Evolutionary conservation across 1,284 basidiomycete species (phyloP).

Genomic region (Trichosporon ovoides): DNA sequence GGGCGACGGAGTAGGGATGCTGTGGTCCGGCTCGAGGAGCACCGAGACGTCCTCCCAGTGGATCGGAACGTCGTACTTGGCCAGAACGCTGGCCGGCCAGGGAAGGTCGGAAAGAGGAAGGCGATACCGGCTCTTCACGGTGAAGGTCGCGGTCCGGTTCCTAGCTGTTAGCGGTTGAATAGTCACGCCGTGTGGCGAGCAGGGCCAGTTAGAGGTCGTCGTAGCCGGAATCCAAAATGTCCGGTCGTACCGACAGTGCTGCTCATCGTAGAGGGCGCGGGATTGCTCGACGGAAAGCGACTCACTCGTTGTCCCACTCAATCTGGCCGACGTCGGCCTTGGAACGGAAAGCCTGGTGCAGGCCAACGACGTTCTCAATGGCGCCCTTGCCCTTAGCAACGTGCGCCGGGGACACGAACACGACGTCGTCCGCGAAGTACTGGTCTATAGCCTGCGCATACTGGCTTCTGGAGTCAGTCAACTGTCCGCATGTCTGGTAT

Average conservation of each 20-base stretch:
- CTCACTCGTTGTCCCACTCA: slow-evolving; percentile 35
- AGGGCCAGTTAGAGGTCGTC: no score
- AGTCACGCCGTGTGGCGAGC: no score
- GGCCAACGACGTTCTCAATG: slow-evolving; percentile 32
- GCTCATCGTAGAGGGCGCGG: no score
- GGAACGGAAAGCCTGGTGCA: slow-evolving; percentile 21
- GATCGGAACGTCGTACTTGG: slow-evolving; percentile 9
- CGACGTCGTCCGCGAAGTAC: slow-evolving; percentile 34
- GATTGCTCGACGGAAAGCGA: no score
- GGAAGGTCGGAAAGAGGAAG: slow-evolving; percentile 19
- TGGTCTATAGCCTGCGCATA: slow-evolving; percentile 30
- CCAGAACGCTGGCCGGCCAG: slow-evolving; percentile 13
- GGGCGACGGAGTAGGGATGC: slow-evolving; percentile 15
- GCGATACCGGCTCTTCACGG: slow-evolving; percentile 23
- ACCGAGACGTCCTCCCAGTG: slow-evolving; percentile 22
- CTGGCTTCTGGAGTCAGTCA: slow-evolving; percentile 25
- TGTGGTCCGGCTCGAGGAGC: slow-evolving; percentile 26
- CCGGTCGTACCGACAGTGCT: no score
- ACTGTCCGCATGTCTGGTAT: background rate
- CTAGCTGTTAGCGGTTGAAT: slow-evolving; percentile 21
- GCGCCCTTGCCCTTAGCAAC: slow-evolving; percentile 23
- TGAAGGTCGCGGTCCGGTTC: slow-evolving; percentile 24
- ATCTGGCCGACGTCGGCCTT: slow-evolving; percentile 25
- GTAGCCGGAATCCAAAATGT: no score
- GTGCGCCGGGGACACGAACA: slow-evolving; percentile 21